Percentiles rank a stretch among this genome's conserved stretches.
Conservation (phyloP, 2,329 filamentous ascomycete genomes). For the Aureobasidium uvarum region DNA sequence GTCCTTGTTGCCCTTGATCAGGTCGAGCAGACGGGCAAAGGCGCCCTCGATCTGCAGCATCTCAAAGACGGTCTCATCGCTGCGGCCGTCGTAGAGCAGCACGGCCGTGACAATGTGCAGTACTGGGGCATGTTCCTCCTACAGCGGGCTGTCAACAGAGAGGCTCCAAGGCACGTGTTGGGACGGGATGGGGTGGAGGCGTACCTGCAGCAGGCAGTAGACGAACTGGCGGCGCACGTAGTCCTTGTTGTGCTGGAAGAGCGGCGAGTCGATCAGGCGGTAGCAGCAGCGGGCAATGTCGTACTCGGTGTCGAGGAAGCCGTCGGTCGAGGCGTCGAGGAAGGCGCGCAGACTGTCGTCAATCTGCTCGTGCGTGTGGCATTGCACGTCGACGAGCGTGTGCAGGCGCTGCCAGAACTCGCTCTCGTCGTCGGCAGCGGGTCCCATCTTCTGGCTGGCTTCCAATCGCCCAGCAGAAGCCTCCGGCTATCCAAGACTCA, state of each 20-base stretch:
- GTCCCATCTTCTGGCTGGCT: constrained; percentile 49
- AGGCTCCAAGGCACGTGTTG: constrained; percentile 12
- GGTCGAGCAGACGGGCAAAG: constrained; percentile 77
- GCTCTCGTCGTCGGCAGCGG: constrained; percentile 61
- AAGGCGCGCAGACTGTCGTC: constrained; percentile 85
- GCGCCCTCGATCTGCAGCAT: constrained; percentile 84
- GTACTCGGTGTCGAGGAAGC: constrained; percentile 71
- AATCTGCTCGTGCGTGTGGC: constrained; percentile 64
- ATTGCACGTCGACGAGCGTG: constrained; percentile 45
- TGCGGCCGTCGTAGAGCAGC: constrained; percentile 80
- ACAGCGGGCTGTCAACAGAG: constrained; percentile 75
- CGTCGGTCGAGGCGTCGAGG: constrained; percentile 59
- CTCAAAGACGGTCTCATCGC: constrained; percentile 74
- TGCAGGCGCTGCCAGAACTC: constrained; percentile 83
- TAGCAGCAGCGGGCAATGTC: constrained; percentile 79
- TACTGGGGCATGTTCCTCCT: constrained; percentile 79
- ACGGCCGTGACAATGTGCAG: constrained; percentile 81
- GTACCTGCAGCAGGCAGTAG: constrained; percentile 74
- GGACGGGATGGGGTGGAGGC: constrained; percentile 25
- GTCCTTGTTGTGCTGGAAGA: constrained; percentile 72
- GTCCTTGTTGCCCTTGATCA: constrained; percentile 65
- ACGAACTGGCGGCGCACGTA: constrained; percentile 94
- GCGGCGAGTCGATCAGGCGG: constrained; percentile 68
- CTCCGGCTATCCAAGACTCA: constrained; percentile 24
- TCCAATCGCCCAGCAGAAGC: constrained; percentile 22